phyloP scores from a whole-genome alignment of 148 eudicot genomes.

The Rhododendron williamsianum region DNA sequence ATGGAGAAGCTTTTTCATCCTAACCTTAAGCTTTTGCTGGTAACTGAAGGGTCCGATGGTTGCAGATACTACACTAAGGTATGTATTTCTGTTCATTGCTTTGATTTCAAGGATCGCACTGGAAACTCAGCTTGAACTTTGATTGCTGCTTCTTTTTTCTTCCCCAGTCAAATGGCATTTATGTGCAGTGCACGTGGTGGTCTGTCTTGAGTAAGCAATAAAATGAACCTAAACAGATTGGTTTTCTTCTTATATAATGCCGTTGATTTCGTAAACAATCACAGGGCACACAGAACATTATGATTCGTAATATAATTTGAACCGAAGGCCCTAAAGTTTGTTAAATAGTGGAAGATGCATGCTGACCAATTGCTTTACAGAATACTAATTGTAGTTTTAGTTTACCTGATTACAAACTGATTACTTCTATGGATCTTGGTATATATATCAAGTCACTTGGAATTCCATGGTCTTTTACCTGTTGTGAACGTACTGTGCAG shows the following conservation, averaged over 20 bases:
- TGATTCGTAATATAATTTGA: neutral
- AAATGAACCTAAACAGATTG: neutral
- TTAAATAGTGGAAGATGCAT: neutral
- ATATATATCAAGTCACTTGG: no score
- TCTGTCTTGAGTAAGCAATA: neutral
- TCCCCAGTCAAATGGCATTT: neutral
- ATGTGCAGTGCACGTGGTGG: neutral
- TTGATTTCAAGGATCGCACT: neutral
- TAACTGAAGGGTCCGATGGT: conserved; percentile 77
- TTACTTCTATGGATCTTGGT: neutral
- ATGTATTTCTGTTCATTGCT: neutral
- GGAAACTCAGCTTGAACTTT: neutral
- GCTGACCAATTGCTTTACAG: neutral
- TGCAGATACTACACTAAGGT: conserved; percentile 84
- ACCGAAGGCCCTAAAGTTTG: neutral
- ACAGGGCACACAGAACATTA: neutral
- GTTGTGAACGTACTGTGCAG: conserved; percentile 26
- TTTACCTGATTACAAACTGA: neutral
- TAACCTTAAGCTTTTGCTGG: conserved; percentile 67
- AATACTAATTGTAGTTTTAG: neutral
- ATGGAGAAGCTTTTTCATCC: conserved; percentile 75
- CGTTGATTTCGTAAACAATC: neutral
- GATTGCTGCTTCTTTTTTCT: neutral
- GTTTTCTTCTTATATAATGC: neutral
- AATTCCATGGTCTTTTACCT: neutral